Evolutionary conservation across 306 rosid genomes (phyloP).

Genomic region (Crataegus laevigata): DNA sequence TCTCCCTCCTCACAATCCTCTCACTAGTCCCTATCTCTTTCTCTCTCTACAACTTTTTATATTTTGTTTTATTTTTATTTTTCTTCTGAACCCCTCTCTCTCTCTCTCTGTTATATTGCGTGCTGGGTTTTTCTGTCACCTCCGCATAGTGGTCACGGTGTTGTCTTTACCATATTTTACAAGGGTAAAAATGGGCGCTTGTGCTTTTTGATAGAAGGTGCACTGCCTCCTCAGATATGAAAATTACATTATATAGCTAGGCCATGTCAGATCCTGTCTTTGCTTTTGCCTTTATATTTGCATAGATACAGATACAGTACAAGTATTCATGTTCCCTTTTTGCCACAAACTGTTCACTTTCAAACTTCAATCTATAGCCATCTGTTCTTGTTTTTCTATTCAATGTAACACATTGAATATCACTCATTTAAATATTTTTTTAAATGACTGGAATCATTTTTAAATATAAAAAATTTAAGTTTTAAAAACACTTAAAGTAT

Average conservation of each 20-base stretch:
- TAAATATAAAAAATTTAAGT: no score
- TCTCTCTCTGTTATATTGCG: neutral
- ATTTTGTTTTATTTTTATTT: no score
- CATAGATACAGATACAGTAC: neutral
- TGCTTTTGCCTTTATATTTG: neutral
- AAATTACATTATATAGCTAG: slow-evolving; percentile 1
- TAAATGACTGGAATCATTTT: no score
- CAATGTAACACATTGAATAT: neutral
- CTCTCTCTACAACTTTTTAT: neutral
- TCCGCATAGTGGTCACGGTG: slow-evolving; percentile 13
- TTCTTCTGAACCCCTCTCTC: neutral
- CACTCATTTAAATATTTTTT: no score
- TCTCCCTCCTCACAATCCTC: slow-evolving; percentile 29
- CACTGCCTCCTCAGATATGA: neutral
- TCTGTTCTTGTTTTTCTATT: neutral
- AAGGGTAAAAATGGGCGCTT: neutral
- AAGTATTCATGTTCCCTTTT: neutral
- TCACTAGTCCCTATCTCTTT: slow-evolving; percentile 23
- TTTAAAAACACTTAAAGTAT: no score
- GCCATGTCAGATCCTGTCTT: slow-evolving; percentile 14
- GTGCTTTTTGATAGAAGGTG: neutral
- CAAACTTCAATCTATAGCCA: neutral
- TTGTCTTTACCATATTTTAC: slow-evolving; percentile 10
- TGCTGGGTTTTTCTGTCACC: slow-evolving; percentile 21
- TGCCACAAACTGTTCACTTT: neutral